These are phyloP conservation scores for Lactarius quietus DNA, from an alignment of 768 basidiomycete genomes.

Conservation along the genomic window DNA sequence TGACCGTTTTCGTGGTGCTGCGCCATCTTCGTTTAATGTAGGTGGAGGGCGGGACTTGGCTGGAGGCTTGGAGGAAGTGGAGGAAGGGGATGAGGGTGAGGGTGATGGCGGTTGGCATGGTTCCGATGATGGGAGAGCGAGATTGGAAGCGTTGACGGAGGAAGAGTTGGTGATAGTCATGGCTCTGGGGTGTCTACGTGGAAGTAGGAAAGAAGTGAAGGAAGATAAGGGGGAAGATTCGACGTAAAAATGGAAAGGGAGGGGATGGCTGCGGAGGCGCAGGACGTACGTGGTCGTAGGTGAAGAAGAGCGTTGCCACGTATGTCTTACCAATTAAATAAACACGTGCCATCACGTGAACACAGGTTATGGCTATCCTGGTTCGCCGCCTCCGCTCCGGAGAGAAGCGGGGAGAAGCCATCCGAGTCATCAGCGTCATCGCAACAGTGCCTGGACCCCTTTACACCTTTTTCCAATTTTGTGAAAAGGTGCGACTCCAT, in stretches of 20 bases:
- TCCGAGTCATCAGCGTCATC: neutral
- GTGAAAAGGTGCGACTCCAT: neutral
- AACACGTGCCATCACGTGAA: neutral
- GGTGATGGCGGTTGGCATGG: conserved; percentile 12
- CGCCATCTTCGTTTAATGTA: conserved; percentile 9
- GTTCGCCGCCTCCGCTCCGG: neutral
- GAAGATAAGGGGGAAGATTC: neutral
- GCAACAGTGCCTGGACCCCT: neutral
- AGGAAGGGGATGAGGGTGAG: conserved; percentile 10
- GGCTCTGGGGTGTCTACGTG: neutral
- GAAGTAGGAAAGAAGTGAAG: neutral
- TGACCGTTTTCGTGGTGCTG: conserved; percentile 68
- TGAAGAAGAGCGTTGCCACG: conserved; percentile 25
- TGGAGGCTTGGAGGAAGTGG: conserved; percentile 18
- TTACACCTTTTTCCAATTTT: neutral
- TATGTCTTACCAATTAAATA: neutral
- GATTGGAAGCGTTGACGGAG: neutral
- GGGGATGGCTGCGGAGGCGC: conserved; percentile 22
- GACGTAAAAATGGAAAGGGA: conserved; percentile 6
- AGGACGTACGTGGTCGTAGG: conserved; percentile 30
- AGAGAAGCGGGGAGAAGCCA: too few relatives aligned
- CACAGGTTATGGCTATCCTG: too few relatives aligned
- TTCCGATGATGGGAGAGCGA: conserved; percentile 15
- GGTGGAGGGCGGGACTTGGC: conserved; percentile 25
- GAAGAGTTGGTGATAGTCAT: conserved; percentile 15